phyloP scores from a whole-genome alignment of 371 early-diverging fungal genomes.

The Coemansia sp. region DNA sequence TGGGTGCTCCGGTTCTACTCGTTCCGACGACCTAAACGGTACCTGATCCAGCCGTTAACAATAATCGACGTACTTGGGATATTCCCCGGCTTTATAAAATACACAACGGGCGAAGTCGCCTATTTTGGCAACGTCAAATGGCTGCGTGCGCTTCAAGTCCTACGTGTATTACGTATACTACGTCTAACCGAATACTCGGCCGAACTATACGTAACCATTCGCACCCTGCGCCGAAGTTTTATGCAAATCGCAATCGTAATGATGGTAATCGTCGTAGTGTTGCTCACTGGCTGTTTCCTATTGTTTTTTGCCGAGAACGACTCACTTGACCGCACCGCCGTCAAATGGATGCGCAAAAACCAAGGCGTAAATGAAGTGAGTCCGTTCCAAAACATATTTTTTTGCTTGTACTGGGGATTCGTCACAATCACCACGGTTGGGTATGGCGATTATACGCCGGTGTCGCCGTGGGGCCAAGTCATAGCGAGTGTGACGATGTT shows the following conservation, averaged over 20 bases:
- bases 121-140: slow-evolving; percentile 36
- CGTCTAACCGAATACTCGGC: slow-evolving; percentile 44
- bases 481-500: slow-evolving; percentile 83
- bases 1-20: slow-evolving; percentile 46
- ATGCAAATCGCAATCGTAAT: slow-evolving; percentile 51
- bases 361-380: slow-evolving; percentile 45
- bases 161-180: slow-evolving; percentile 38
- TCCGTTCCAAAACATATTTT: slow-evolving; percentile 55
- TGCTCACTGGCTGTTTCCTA: slow-evolving; percentile 51
- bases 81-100: slow-evolving; percentile 31
- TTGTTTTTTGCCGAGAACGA: slow-evolving; percentile 53
- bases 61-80: slow-evolving; percentile 42
- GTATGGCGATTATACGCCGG: slow-evolving; percentile 81
- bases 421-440: slow-evolving; percentile 88
- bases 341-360: slow-evolving; percentile 47
- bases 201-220: slow-evolving; percentile 48
- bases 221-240: slow-evolving; percentile 46
- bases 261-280: slow-evolving; percentile 32
- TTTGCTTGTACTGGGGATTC: slow-evolving; percentile 75
- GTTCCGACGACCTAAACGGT: slow-evolving; percentile 16
- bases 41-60: slow-evolving; percentile 34
- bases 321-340: slow-evolving; percentile 21
- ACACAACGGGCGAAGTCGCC: slow-evolving; percentile 1
- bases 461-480: slow-evolving; percentile 79
- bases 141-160: slow-evolving; percentile 42